Percentiles rank a stretch among this genome's conserved stretches.
Evolutionary conservation across 2,329 filamentous ascomycete genomes (phyloP).

Genomic region (Lithohypha guttulata): DNA sequence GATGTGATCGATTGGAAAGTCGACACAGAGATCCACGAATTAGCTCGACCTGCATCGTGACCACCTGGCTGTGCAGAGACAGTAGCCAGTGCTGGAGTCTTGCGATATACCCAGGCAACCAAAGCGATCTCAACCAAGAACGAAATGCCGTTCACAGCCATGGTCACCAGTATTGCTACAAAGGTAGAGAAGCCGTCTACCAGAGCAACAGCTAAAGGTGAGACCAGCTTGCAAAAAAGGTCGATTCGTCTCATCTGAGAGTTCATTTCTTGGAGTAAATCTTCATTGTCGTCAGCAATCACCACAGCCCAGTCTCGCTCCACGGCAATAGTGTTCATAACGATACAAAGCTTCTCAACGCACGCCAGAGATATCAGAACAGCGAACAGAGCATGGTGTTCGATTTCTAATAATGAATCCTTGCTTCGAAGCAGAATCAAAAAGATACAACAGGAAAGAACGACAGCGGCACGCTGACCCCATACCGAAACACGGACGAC

Average conservation of each 20-base stretch:
- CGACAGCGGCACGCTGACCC: slow-evolving; percentile 33
- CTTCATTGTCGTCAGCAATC: slow-evolving; percentile 25
- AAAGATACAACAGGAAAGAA: slow-evolving; percentile 39
- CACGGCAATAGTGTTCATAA: slow-evolving; percentile 56
- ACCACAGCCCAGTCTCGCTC: slow-evolving; percentile 55
- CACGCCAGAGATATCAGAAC: slow-evolving; percentile 48
- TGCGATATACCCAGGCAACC: slow-evolving; percentile 27
- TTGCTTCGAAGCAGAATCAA: slow-evolving; percentile 24
- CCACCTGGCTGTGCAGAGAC: not conserved
- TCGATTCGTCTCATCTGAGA: slow-evolving; percentile 48
- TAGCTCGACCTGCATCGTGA: no score
- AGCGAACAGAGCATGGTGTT: slow-evolving; percentile 6
- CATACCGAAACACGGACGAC: slow-evolving; percentile 43
- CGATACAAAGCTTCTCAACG: slow-evolving; percentile 55
- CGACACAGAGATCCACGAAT: no score
- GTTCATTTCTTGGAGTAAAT: slow-evolving; percentile 40
- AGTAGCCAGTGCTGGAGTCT: slow-evolving; percentile 4
- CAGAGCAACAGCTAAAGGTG: slow-evolving; percentile 42
- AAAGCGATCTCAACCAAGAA: slow-evolving; percentile 32
- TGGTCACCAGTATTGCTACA: slow-evolving; percentile 38
- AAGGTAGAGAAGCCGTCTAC: slow-evolving; percentile 35
- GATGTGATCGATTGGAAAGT: not conserved
- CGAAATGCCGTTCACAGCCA: slow-evolving; percentile 34
- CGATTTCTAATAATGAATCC: not conserved
- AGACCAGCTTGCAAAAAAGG: slow-evolving; percentile 46